Percentiles rank a stretch among this genome's conserved stretches.
Conservation (phyloP, 2,329 filamentous ascomycete species). For the Hysterium pulicare region DNA sequence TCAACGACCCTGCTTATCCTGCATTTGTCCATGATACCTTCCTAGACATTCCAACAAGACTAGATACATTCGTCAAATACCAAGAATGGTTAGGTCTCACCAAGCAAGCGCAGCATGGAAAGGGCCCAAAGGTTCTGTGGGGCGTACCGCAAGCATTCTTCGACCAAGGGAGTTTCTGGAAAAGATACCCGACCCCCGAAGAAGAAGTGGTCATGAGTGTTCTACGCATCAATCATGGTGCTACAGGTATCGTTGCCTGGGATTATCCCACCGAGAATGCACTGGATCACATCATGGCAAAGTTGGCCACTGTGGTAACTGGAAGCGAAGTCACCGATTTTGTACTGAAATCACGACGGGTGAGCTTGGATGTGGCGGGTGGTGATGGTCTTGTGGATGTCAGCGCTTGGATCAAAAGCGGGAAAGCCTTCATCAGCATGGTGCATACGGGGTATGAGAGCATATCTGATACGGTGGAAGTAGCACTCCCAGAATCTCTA, state of each 20-base stretch:
- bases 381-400: constrained; percentile 34
- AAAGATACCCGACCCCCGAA: constrained; percentile 41
- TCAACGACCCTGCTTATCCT: constrained; percentile 24
- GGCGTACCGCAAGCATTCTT: constrained; percentile 51
- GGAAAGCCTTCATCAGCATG: constrained; percentile 38
- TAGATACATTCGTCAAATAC: constrained; percentile 42
- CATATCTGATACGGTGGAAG: constrained; percentile 8
- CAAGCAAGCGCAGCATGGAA: background rate
- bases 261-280: constrained; percentile 42
- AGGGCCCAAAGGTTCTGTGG: constrained; percentile 46
- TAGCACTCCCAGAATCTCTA: constrained; percentile 12
- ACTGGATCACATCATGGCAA: constrained; percentile 32
- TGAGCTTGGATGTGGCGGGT: constrained; percentile 16
- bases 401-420: constrained; percentile 38
- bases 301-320: constrained; percentile 41
- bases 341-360: constrained; percentile 34
- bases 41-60: constrained; percentile 49
- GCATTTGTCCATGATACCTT: constrained; percentile 26
- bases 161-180: constrained; percentile 47
- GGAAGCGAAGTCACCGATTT: constrained; percentile 30
- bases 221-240: constrained; percentile 48
- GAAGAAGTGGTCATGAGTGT: constrained; percentile 50
- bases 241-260: constrained; percentile 51
- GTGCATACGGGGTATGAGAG: constrained; percentile 34
- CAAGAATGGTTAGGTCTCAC: constrained; percentile 37